Evolutionary conservation across 1,284 basidiomycete species (phyloP).

Genomic region (Cutaneotrichosporon dermatis): DNA sequence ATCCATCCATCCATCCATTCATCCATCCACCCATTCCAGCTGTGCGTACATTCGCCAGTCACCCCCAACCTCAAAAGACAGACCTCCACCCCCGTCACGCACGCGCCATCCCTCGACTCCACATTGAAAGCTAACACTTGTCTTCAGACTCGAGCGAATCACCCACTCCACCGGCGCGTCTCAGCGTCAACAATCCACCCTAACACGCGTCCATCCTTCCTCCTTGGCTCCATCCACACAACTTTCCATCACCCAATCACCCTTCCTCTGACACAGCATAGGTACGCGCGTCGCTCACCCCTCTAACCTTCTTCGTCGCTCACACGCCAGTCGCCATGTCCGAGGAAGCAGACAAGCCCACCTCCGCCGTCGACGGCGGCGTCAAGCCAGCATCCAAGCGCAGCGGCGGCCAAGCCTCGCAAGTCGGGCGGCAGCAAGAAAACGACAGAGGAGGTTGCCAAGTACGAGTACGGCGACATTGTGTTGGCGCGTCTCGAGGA

Average conservation of each 20-base stretch:
- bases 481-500: slow-evolving; percentile 91
- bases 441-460: slow-evolving; percentile 24
- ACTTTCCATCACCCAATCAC: neutral
- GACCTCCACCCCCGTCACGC: too few relatives aligned
- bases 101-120: too few relatives aligned
- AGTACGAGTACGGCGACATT: slow-evolving; percentile 65
- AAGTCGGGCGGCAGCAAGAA: slow-evolving; percentile 27
- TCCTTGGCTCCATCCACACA: neutral
- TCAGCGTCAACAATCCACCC: slow-evolving; percentile 5
- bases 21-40: slow-evolving; percentile 6
- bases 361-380: slow-evolving; percentile 16
- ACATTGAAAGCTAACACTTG: too few relatives aligned
- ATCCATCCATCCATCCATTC: neutral
- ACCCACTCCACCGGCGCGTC: slow-evolving; percentile 4
- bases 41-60: too few relatives aligned
- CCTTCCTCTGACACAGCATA: neutral
- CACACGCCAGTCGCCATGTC: slow-evolving; percentile 12
- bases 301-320: neutral
- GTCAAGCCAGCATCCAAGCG: slow-evolving; percentile 34
- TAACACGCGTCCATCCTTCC: neutral
- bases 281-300: slow-evolving; percentile 6
- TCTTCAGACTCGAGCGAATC: too few relatives aligned
- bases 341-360: slow-evolving; percentile 14
- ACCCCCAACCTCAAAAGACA: too few relatives aligned
- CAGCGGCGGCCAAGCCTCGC: slow-evolving; percentile 30